A percentile compares a stretch with the other conserved stretches of the same genome.
phyloP scores from a whole-genome alignment of 2,329 filamentous ascomycete genomes.

The Colletotrichum musae region DNA sequence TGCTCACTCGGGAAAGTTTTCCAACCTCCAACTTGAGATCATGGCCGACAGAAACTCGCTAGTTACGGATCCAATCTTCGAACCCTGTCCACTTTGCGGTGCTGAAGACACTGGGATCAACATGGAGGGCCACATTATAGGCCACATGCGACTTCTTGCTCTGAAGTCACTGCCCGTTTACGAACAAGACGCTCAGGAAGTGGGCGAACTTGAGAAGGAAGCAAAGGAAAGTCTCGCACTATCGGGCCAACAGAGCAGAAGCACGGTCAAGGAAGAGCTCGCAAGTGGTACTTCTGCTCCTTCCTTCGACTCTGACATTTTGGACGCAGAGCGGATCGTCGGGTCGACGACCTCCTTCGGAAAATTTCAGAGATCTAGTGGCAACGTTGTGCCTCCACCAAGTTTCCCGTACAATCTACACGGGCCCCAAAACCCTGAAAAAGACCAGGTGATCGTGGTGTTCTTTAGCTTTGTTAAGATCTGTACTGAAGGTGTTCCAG shows the following conservation, averaged over 20 bases:
- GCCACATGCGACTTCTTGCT: slow-evolving; percentile 27
- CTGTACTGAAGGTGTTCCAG: too few relatives aligned
- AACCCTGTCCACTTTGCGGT: slow-evolving; percentile 28
- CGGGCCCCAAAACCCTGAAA: too few relatives aligned
- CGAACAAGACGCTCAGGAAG: slow-evolving; percentile 2
- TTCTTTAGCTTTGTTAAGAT: too few relatives aligned
- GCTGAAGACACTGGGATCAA: background rate
- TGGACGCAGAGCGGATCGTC: background rate
- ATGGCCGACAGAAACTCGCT: slow-evolving; percentile 15
- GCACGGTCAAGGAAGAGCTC: background rate
- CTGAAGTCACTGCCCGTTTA: slow-evolving; percentile 33
- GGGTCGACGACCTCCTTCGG: too few relatives aligned
- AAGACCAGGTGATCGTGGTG: too few relatives aligned
- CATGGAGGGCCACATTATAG: slow-evolving; percentile 29
- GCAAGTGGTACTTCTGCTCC: background rate
- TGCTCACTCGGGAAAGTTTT: slow-evolving; percentile 17
- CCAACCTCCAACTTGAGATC: slow-evolving; percentile 9
- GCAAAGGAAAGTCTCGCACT: background rate
- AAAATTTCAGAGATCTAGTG: too few relatives aligned
- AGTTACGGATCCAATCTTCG: background rate
- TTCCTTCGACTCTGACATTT: background rate
- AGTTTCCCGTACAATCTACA: too few relatives aligned
- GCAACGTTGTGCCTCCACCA: too few relatives aligned
- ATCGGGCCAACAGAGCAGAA: background rate
- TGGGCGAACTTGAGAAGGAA: background rate